Conservation (phyloP, 192 early-diverging fungal species). For the Entophlyctis luteolus region DNA sequence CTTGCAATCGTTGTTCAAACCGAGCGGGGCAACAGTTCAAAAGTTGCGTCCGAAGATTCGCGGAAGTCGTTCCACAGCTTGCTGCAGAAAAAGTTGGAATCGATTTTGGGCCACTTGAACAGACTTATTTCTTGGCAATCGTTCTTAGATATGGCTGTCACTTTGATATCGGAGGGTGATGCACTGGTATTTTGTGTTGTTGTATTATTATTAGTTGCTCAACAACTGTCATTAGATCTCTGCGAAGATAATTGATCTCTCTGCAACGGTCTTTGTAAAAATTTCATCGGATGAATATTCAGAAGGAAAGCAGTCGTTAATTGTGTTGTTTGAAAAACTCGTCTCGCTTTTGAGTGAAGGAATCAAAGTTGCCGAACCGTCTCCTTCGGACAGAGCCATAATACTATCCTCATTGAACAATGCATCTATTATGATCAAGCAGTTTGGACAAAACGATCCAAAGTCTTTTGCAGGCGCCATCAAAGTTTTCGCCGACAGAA, state of each 20-base stretch:
- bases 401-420: too few species aligned
- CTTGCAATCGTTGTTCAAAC: slow-evolving; percentile 53
- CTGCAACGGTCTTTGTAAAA: too few species aligned
- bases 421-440: slow-evolving; percentile 64
- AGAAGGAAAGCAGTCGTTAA: slow-evolving; percentile 43
- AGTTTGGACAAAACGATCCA: slow-evolving; percentile 60
- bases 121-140: slow-evolving; percentile 67
- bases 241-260: too few species aligned
- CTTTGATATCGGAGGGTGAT: slow-evolving; percentile 49
- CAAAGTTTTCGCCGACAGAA: slow-evolving; percentile 25
- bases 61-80: slow-evolving; percentile 16
- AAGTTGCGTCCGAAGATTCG: slow-evolving; percentile 2
- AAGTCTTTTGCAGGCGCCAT: slow-evolving; percentile 61
- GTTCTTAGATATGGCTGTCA: slow-evolving; percentile 68
- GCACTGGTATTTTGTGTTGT: slow-evolving; percentile 16
- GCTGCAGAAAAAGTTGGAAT: slow-evolving; percentile 57
- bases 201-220: too few species aligned
- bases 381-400: too few species aligned
- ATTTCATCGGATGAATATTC: slow-evolving; percentile 47
- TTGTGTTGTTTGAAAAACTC: slow-evolving; percentile 49
- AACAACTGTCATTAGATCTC: too few species aligned
- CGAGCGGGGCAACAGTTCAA: slow-evolving; percentile 1
- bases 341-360: slow-evolving; percentile 32
- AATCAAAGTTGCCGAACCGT: too few species aligned
- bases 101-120: slow-evolving; percentile 71